Base-by-base conservation (phyloP, 805 yeast species). In the Metschnikowia drakensbergensis region DNA sequence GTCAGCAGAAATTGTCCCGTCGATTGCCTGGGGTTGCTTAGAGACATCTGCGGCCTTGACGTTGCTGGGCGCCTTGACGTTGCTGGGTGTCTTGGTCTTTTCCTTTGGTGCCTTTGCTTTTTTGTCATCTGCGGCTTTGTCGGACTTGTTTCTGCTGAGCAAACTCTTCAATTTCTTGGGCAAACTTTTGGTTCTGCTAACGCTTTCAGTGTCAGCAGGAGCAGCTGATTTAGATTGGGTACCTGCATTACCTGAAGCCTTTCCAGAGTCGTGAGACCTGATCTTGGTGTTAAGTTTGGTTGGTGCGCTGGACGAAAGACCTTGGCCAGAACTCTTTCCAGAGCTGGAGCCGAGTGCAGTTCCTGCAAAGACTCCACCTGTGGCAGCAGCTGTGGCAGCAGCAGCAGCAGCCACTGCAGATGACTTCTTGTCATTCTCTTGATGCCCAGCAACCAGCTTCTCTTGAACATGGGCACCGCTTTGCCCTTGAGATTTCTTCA, bases 321-420 rank as follows among this genome's bases (percentile, higher is more conserved):
- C 41, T 9, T 28, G 26, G 37, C 38, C 38, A 13, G 45, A 28
- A 27, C 38, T 28, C 11, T 32, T 17, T n/a, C 32, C 42, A 22
- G 40, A 26, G 10, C 27, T 34, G 26, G 57, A 58, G 13, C 65
- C 66, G 45, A 62, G 64, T 36, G 62, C 66, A 29, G 63, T 60
- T 29, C 69, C 68, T 13, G 67, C 54, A 6, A 42, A 42, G 8
- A 32, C 31, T 33, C 45, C 45, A 10, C 45, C 45, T 23, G 64
- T 56, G 13, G 63, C 64, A 28, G 67, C 62, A 13, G 61, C 65
- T 33, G 64, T 57, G 11, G 45, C 58, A 11, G 55, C 51, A 23
- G 55, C 60, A 30, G 54, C 58, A 35, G 54, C 61, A 26, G 50
- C 59, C 28, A 50, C 49, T 1, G 41, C 45, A 28, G 55, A 40